These are phyloP conservation scores for Moesziomyces antarcticus DNA, from an alignment of 1,284 basidiomycete species.

Conservation along the genomic window DNA sequence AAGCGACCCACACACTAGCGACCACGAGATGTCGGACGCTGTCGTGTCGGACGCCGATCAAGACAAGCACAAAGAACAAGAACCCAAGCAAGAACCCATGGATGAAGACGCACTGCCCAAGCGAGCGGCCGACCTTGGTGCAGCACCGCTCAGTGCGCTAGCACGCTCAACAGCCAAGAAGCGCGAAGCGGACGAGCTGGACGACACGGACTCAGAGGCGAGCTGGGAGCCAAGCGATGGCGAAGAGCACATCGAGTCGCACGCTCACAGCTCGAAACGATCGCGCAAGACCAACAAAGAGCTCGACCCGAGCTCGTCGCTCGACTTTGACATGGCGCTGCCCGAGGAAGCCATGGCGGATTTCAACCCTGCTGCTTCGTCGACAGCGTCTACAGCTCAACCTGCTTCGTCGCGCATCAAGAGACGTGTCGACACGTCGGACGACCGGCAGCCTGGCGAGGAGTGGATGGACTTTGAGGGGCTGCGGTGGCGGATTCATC, in stretches of 20 bases:
- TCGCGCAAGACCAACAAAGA: conserved; percentile 20
- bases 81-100: background rate
- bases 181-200: conserved; percentile 39
- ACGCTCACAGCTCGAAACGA: conserved; percentile 24
- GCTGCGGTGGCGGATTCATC: conserved; percentile 57
- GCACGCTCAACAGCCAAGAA: conserved; percentile 41
- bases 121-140: background rate
- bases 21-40: conserved; percentile 35
- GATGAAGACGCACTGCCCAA: background rate
- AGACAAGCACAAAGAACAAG: conserved; percentile 8
- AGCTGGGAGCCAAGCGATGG: conserved; percentile 14
- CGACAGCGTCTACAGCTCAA: background rate
- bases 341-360: conserved; percentile 36
- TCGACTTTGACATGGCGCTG: conserved; percentile 30
- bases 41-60: conserved; percentile 13
- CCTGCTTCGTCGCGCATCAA: conserved; percentile 17
- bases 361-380: conserved; percentile 18
- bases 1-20: conserved; percentile 1
- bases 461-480: conserved; percentile 62
- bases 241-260: conserved; percentile 11
- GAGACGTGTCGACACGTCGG: conserved; percentile 50
- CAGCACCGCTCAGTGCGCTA: background rate
- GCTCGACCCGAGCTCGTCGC: conserved; percentile 23
- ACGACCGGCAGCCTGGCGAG: conserved; percentile 58
- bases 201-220: conserved; percentile 19